A percentile compares a stretch with the other conserved stretches of the same genome.
Conservation (phyloP, 352 stramenopile genomes). For the Phytophthora cryptogea region DNA sequence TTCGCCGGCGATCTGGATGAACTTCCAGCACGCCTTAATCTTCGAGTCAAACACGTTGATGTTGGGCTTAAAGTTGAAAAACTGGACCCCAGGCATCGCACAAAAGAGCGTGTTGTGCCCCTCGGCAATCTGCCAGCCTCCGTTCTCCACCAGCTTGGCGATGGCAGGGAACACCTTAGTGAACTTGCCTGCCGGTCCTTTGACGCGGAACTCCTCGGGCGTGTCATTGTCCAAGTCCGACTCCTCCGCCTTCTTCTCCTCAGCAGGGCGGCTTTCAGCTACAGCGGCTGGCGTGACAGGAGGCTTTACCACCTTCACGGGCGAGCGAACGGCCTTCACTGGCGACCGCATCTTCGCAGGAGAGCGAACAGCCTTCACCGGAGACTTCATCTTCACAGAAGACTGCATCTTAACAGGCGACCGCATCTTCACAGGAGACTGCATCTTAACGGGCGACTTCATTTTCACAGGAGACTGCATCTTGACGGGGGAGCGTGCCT, state of each 20-base stretch:
- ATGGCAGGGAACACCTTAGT: slow-evolving; percentile 47
- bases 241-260: slow-evolving; percentile 12
- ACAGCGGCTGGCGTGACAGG: slow-evolving; percentile 13
- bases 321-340: slow-evolving; percentile 4
- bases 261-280: slow-evolving; percentile 4
- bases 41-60: slow-evolving; percentile 85
- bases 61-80: slow-evolving; percentile 85
- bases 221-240: slow-evolving; percentile 16
- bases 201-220: slow-evolving; percentile 31
- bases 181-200: slow-evolving; percentile 47
- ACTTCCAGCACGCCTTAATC: slow-evolving; percentile 83
- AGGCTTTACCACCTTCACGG: neutral
- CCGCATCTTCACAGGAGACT: neutral
- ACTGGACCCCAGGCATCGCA: slow-evolving; percentile 76
- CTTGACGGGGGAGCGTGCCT: slow-evolving; percentile 8
- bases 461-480: slow-evolving; percentile 10
- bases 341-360: slow-evolving; percentile 15
- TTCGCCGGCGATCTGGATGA: slow-evolving; percentile 45
- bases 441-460: slow-evolving; percentile 8
- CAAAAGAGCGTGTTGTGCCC: slow-evolving; percentile 67
- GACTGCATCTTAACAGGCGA: slow-evolving; percentile 5
- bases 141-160: slow-evolving; percentile 49
- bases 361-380: slow-evolving; percentile 5
- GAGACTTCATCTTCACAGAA: slow-evolving; percentile 11
- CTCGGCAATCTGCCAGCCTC: slow-evolving; percentile 70